phyloP scores from a whole-genome alignment of 768 basidiomycete species.

The Boletus pseudo-olivaceus region DNA sequence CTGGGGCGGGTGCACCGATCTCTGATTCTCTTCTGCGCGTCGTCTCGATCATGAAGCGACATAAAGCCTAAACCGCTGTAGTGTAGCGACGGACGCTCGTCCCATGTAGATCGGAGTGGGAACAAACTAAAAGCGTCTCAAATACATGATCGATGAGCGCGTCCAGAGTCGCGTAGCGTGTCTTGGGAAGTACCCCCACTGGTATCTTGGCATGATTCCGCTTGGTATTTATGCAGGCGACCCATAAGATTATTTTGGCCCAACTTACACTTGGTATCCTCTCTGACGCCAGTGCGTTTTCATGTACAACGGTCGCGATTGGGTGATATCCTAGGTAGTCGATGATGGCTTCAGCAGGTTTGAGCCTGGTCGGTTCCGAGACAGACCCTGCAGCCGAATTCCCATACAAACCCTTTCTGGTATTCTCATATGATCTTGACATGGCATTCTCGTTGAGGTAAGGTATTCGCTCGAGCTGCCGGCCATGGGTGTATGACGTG shows the following conservation, averaged over 20 bases:
- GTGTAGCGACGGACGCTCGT: no score
- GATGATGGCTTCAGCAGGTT: background rate
- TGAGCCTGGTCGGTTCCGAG: no score
- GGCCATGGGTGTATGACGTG: background rate
- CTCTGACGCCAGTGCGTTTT: background rate
- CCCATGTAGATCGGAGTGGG: no score
- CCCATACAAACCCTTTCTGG: background rate
- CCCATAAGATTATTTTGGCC: background rate
- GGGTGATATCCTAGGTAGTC: no score
- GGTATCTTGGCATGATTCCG: background rate
- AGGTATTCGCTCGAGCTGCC: background rate
- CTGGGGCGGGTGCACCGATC: no score
- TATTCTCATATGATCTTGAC: background rate
- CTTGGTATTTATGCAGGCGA: slow-evolving; percentile 6
- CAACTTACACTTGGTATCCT: background rate
- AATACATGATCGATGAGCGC: no score
- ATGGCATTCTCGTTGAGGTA: background rate
- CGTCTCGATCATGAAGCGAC: no score
- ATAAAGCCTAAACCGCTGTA: no score
- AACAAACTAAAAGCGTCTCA: no score
- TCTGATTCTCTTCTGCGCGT: no score
- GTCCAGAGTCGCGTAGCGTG: no score
- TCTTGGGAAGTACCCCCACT: no score
- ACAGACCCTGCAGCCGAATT: background rate
- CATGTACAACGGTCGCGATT: background rate